Base-by-base conservation (phyloP, 2,329 filamentous ascomycete species). In the Ophiostoma novo-ulmi region DNA sequence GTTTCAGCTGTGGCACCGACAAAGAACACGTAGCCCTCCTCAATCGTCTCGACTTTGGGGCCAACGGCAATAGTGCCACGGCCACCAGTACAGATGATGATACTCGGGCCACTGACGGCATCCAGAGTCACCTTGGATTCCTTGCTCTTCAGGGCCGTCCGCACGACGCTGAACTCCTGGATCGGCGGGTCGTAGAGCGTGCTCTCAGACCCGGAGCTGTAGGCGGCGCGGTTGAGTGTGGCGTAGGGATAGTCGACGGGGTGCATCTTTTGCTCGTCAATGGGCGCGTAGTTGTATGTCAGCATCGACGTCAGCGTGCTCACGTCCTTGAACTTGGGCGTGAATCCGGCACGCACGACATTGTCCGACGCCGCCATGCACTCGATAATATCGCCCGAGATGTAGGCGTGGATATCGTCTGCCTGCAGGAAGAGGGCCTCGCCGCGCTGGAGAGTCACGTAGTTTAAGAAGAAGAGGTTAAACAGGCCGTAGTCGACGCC, bases 361-460 rank as follows among this genome's bases (percentile, higher is more conserved):
- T 99, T 99, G 85, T 99, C 95, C n/a, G 92, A 97, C 10, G 93
- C 91, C 0, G 95, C 95, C 95, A 99, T 99, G 84, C 95, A 99
- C 81, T 99, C 95, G 78, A 99, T 93, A 75, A 99, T 97, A 77
- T 99, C 94, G 72, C 92, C 92, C 2, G 90, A 92, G 63, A 96
- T 82, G 80, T 99, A 99, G 67, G 95, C 95, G 79, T 99, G 95
- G 76, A 98, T 98, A 77, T 98, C 95, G 77, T 99, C 94, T 7
- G 95, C 95, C 76, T 93, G 92, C 48, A 99, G 85, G 82, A 98
- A 99, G 84, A 99, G 91, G 10, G 94, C 95, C 81, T 99, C 94
- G 69, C 95, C 95, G 0, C 94, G 88, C 68, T 91, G 83, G 17
- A 99, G 87, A 75, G 89, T 91, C 77, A 99, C 92, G 77, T 92